Base-by-base conservation (phyloP, 129 eudicot species). In the Mikania micrantha region DNA sequence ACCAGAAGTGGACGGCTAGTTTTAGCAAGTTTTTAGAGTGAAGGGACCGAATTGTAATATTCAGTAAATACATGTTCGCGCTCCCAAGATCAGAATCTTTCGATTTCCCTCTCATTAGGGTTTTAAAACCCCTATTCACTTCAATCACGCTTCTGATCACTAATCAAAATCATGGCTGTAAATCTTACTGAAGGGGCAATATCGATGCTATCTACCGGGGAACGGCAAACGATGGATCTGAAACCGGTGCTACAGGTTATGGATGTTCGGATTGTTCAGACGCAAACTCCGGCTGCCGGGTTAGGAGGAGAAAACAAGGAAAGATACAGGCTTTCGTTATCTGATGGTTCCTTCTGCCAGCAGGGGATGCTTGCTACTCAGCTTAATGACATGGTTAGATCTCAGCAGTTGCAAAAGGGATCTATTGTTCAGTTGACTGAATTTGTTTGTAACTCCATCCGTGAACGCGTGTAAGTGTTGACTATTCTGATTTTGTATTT, bases 331-430 rank as follows among this genome's bases (percentile, higher is more conserved):
- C 2, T 93, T 4, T 11, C 79, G 78, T 35, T 93, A 0, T 93
- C 99, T 5, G 99, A 93, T 20, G 99, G 99, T 0, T 5, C 28
- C 0, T 78, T 58, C 66, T 20, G 36, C 9, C 95, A 77, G 79
- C 95, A 89, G 27, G 96, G 90, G 16, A 87, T 89, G 95, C 85
- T 93, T 7, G 88, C 86, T 41, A 79, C 85, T 36, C 95, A 93
- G 68, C 78, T 52, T 1, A 93, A 86, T 64, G 93, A 82, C 1
- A 61, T 93, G 69, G 95, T 89, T 15, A 80, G 71, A 16, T 61
- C 82, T 6, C 73, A 81, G 20, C 60, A 32, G 65, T 20, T 93
- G 64, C 85, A 74, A 60, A 86, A 79, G 38, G 96, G 99, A 2
- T 86, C 96, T 3, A 45, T 93, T 57, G 70, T 93, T 7, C 72